These are phyloP conservation scores for Leptosphaerulina australis DNA, from an alignment of 2,329 filamentous ascomycete genomes.

Conservation along the genomic window DNA sequence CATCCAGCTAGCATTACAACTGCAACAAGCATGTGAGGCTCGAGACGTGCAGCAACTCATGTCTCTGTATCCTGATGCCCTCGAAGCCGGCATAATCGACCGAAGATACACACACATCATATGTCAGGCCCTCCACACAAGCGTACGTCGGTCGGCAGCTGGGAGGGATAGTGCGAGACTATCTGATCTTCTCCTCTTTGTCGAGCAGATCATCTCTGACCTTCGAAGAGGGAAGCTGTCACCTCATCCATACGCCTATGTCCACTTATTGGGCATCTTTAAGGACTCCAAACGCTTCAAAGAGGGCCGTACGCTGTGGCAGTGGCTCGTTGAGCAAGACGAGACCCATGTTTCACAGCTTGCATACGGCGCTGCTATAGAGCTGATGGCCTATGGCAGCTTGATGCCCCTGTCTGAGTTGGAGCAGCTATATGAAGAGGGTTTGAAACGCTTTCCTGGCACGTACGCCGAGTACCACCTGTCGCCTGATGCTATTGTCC, in stretches of 20 bases:
- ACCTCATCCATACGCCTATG: slow-evolving; percentile 48
- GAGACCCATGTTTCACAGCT: slow-evolving; percentile 50
- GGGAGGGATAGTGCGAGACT: slow-evolving; percentile 5
- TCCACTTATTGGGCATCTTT: slow-evolving; percentile 56
- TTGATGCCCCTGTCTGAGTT: slow-evolving; percentile 48
- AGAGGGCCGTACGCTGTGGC: slow-evolving; percentile 53
- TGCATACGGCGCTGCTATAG: slow-evolving; percentile 58
- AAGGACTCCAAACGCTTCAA: slow-evolving; percentile 53
- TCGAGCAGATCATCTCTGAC: slow-evolving; percentile 50
- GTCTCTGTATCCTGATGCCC: slow-evolving; percentile 37
- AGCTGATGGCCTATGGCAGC: slow-evolving; percentile 54
- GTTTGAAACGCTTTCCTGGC: slow-evolving; percentile 55
- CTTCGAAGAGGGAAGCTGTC: slow-evolving; percentile 44
- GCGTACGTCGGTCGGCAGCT: slow-evolving; percentile 32
- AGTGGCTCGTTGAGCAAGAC: slow-evolving; percentile 54
- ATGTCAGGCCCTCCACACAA: slow-evolving; percentile 46
- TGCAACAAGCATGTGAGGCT: slow-evolving; percentile 28
- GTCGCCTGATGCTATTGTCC: slow-evolving; percentile 54
- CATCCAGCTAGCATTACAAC: slow-evolving; percentile 11
- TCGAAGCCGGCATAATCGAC: slow-evolving; percentile 19
- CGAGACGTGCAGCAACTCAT: slow-evolving; percentile 28
- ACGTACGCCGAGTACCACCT: slow-evolving; percentile 56
- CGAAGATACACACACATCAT: slow-evolving; percentile 39
- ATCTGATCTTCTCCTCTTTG: slow-evolving; percentile 35
- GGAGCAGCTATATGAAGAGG: slow-evolving; percentile 54